Base-by-base conservation (phyloP, 164 flowering plant genomes). In the Houttuynia cordata region DNA sequence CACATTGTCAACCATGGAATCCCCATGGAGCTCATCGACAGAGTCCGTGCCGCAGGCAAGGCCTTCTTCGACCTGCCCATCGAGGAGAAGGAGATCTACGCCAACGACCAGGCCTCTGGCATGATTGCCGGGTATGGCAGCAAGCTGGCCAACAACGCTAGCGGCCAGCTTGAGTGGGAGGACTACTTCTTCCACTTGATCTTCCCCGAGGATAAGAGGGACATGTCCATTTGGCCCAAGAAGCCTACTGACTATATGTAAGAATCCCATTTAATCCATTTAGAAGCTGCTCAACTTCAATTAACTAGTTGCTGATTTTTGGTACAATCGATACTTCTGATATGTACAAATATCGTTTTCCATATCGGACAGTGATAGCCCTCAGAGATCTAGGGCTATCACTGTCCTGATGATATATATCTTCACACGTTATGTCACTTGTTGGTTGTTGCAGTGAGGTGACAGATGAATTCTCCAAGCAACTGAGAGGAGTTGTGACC, bases 91-190 rank as follows among this genome's bases (percentile, higher is more conserved):
- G 97, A 89, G 77, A 78, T 76, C 67, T 81, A 85, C 59, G 95
- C 96, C 7, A 88, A 89, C 57, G 93, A 89, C 50, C 84, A 75
- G 61, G 87, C 71, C 0, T 61, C 84, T 0, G 98, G 97, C 2
- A 85, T 78, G 64, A 75, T 93, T 21, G 79, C 80, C n/a, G 97
- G 98, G 4, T 93, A 93, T 51, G 98, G 97, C 0, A 93, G 97
- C 79, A 89, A 93, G 79, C 80, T 93, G 0, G 96, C 94, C 0
- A 93, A 87, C 64, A 84, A 76, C 62, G 84, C 84, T 13, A 73
- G 82, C 45, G 96, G 93, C 7, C 85, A 75, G 68, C 88, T 85
- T n/a, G 98, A 92, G 77, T 92, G 98, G 98, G 93, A 85, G 73
- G 98, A 92, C 64, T 89, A 92, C 61, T 87, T 85, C 75, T 92